A percentile compares a stretch with the other conserved stretches of the same genome.
phyloP scores from a whole-genome alignment of 371 early-diverging fungal species.

The Mucor ambiguus region DNA sequence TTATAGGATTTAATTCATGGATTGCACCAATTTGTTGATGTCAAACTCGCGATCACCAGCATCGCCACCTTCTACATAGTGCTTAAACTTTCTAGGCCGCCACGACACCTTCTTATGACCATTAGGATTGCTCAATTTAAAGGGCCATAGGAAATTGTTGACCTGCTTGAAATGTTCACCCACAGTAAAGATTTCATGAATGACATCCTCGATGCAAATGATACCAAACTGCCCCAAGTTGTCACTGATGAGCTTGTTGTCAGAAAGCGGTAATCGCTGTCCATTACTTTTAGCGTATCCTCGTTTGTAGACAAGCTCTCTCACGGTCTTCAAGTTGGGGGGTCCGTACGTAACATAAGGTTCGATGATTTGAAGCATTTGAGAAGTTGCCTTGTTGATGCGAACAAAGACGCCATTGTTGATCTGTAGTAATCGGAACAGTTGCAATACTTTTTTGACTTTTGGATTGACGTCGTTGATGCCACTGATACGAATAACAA shows the following conservation, averaged over 20 bases:
- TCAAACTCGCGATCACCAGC: conserved; percentile 95
- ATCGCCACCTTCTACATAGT: conserved; percentile 98
- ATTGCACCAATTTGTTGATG: conserved; percentile 94
- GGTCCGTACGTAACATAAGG: conserved; percentile 97
- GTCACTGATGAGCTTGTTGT: conserved; percentile 93
- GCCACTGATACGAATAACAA: conserved; percentile 93
- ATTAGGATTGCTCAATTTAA: conserved; percentile 96
- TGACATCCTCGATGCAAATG: conserved; percentile 97
- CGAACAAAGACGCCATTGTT: conserved; percentile 98
- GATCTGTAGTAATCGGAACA: conserved; percentile 96
- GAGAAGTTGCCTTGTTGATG: conserved; percentile 95
- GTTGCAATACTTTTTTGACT: conserved; percentile 96
- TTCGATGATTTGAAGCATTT: conserved; percentile 96
- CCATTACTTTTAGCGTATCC: conserved; percentile 92
- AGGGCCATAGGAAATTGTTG: conserved; percentile 98
- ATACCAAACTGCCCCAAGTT: conserved; percentile 92
- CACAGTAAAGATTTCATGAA: conserved; percentile 98
- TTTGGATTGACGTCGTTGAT: conserved; percentile 98
- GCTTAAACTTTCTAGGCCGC: conserved; percentile 90
- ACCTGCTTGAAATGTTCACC: conserved; percentile 83
- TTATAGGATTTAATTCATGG: conserved; percentile 85
- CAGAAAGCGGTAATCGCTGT: conserved; percentile 93
- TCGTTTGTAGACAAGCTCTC: conserved; percentile 98
- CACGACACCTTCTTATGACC: conserved; percentile 75
- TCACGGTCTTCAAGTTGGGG: conserved; percentile 97